phyloP scores from a whole-genome alignment of 345 rosid species.

The Chamaenerion angustifolium region DNA sequence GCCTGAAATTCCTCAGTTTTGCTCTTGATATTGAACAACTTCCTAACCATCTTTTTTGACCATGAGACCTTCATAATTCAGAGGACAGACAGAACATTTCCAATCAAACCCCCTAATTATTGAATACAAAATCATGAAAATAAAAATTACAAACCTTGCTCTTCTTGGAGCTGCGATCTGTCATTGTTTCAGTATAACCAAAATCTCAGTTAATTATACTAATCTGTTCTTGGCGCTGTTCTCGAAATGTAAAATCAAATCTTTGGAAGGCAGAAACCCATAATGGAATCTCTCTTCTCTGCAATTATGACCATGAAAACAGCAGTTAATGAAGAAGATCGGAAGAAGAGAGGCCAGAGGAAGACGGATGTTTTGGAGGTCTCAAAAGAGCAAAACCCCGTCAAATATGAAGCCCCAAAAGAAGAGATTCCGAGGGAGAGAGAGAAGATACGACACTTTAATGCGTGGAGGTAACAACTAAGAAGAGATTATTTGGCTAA shows the following conservation, averaged over 20 bases:
- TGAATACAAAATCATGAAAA: background rate
- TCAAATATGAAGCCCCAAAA: constrained; percentile 14
- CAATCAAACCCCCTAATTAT: background rate
- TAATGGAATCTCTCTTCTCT: background rate
- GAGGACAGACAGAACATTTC: background rate
- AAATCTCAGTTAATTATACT: constrained; percentile 11
- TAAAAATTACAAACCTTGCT: constrained; percentile 52
- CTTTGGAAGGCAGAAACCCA: constrained; percentile 1
- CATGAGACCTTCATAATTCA: constrained; percentile 60
- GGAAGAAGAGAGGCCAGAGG: constrained; percentile 9
- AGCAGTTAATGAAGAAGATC: no score
- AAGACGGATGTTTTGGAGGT: constrained; percentile 11
- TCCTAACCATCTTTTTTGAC: constrained; percentile 87
- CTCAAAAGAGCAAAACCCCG: constrained; percentile 14
- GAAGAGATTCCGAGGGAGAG: constrained; percentile 11
- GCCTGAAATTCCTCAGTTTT: constrained; percentile 80
- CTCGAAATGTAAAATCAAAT: constrained; percentile 10
- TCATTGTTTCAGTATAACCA: constrained; percentile 46
- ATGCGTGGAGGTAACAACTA: constrained; percentile 60
- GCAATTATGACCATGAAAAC: background rate
- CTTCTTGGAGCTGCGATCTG: constrained; percentile 69
- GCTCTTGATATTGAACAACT: constrained; percentile 87
- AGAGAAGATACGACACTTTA: constrained; percentile 26
- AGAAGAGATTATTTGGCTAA: constrained; percentile 48
- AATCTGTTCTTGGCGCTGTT: constrained; percentile 7